Conservation (phyloP, 2,329 filamentous ascomycete genomes). For the Colletotrichum cereale region DNA sequence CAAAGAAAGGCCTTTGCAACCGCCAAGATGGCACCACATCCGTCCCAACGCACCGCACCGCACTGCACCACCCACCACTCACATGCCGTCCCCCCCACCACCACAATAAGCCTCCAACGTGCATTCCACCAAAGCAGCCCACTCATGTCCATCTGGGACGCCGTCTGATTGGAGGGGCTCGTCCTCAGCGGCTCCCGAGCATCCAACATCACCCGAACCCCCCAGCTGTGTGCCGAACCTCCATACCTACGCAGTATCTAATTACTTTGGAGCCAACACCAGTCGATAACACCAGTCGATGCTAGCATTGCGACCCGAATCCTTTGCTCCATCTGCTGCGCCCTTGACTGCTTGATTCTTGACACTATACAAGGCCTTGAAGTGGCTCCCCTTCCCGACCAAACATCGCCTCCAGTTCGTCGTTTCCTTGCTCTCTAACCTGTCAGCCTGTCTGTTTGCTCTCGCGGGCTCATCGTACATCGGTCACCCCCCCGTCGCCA, state of each 20-base stretch:
- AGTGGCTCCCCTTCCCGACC: background rate
- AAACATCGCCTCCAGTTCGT: background rate
- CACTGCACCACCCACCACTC: background rate
- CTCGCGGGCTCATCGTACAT: background rate
- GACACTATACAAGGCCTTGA: background rate
- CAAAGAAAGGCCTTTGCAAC: slow-evolving; percentile 2
- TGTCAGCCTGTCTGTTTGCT: background rate
- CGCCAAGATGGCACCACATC: slow-evolving; percentile 32
- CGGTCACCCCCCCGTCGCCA: slow-evolving; percentile 12
- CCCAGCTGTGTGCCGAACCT: slow-evolving; percentile 40
- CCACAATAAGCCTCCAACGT: slow-evolving; percentile 33
- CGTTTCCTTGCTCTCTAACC: background rate
- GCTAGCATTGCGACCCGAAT: background rate
- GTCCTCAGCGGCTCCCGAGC: slow-evolving; percentile 46
- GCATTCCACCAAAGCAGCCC: slow-evolving; percentile 32
- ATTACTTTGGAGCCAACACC: slow-evolving; percentile 42
- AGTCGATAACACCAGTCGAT: slow-evolving; percentile 15
- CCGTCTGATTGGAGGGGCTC: slow-evolving; percentile 47
- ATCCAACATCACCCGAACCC: slow-evolving; percentile 34
- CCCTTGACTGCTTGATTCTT: background rate
- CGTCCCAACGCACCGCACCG: background rate
- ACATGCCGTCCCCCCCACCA: slow-evolving; percentile 22
- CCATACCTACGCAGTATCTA: too few relatives aligned
- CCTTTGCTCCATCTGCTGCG: background rate
- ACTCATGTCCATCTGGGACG: slow-evolving; percentile 41